Percentiles rank a stretch among this genome's conserved stretches.
Evolutionary conservation across 23 red algal genomes (phyloP).

Genomic region (Porphyridium purpureum): DNA sequence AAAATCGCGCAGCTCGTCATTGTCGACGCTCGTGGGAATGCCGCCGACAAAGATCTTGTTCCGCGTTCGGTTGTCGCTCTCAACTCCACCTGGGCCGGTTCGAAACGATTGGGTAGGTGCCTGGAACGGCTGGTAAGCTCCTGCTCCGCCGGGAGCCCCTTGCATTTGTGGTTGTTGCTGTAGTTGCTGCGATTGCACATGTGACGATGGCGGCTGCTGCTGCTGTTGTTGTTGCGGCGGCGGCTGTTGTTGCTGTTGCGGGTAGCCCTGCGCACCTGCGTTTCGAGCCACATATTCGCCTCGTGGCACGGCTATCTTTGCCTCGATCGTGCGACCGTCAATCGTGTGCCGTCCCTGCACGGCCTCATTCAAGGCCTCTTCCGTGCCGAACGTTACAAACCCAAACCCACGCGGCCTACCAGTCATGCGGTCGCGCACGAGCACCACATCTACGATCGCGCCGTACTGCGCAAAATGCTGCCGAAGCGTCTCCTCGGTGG

Average conservation of each 20-base stretch:
- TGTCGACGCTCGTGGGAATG: too few relatives aligned
- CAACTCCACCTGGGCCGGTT: too few relatives aligned
- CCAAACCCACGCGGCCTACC: slow-evolving; percentile 17
- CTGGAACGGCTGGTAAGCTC: background rate
- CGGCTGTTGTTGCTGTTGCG: too few relatives aligned
- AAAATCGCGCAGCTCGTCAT: slow-evolving; percentile 26
- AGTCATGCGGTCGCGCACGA: slow-evolving; percentile 11
- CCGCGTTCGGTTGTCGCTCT: too few relatives aligned
- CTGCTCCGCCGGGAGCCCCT: background rate
- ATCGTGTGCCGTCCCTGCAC: slow-evolving; percentile 3
- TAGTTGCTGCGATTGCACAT: too few relatives aligned
- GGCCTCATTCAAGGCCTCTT: slow-evolving; percentile 3
- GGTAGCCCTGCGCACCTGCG: too few relatives aligned
- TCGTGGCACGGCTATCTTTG: slow-evolving; percentile 10
- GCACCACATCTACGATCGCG: background rate
- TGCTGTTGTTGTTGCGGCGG: too few relatives aligned
- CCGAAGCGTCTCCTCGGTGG: slow-evolving; percentile 7
- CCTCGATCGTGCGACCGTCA: slow-evolving; percentile 15
- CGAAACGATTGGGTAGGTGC: too few relatives aligned
- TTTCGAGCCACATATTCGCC: too few relatives aligned
- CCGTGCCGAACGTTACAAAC: slow-evolving; percentile 19
- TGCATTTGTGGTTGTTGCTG: too few relatives aligned
- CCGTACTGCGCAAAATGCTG: slow-evolving; percentile 13
- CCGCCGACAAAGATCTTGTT: slow-evolving; percentile 16
- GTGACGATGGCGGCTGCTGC: too few relatives aligned